Evolutionary conservation across 495 filamentous ascomycete genomes (phyloP), one percentile per base, ranked within the genome.

Genomic region (Chaetomium tenue): DNA sequence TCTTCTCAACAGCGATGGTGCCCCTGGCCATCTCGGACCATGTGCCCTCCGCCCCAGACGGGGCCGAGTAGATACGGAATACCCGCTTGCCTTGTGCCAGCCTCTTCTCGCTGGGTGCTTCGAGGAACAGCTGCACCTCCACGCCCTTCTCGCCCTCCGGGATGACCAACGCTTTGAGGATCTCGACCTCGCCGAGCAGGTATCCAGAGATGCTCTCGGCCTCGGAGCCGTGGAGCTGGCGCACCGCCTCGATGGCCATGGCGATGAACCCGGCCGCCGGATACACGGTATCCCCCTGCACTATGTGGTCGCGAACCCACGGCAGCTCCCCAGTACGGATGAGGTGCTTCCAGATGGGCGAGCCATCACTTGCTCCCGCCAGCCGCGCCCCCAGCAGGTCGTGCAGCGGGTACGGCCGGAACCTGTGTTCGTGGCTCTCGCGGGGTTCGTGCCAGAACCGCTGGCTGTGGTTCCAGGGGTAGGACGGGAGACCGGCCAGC

Each of bases 221-320:
- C 9, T 37, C 33, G 33, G 33, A 37, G 9, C 33, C 11, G 9
- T 37, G 33, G 9, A 37, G 33, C 33, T 37, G 33, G 51, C 33
- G 33, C 33, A 37, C 33, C 33, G 33, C 53, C 33, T 56, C 53
- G 15, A 56, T n/a, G 7, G 30, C 53, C 53, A 56, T 56, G 53
- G 25, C 28, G n/a, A 37, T 22, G 30, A 37, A 56, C 18, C 28
- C 53, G 11, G 53, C 6, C 6, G 15, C 53, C 2, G 53, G 53
- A 12, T 16, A 56, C 15, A 56, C 33, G 2, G 20, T 40, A 3
- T 39, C n/a, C 1, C 44, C 44, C 16, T 47, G 16, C 4, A 47
- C 44, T 2, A 47, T 47, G 44, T 47, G 44, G n/a, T 47, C 44
- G 16, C n/a, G 15, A 0, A 47, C 16, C 44, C 44, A 47, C 1